Conservation (phyloP, 805 yeast genomes). For the Ogataea allantospora region DNA sequence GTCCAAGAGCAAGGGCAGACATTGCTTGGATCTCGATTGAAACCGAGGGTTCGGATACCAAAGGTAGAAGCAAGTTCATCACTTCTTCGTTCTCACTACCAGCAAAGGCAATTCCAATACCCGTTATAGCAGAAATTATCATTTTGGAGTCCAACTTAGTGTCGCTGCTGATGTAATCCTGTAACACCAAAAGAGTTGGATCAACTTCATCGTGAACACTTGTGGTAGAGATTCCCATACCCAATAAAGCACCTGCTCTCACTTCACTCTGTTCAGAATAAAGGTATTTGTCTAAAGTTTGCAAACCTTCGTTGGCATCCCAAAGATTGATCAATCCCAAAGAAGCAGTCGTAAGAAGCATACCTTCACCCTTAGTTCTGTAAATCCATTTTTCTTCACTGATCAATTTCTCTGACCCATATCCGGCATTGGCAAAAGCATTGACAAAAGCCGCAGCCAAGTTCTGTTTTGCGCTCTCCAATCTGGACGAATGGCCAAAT, state of each 20-base stretch:
- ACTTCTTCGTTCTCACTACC: conserved; percentile 90
- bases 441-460: conserved; percentile 94
- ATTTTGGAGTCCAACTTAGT: conserved; percentile 58
- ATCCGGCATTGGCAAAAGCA: conserved; percentile 88
- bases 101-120: conserved; percentile 92
- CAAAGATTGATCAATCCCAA: conserved; percentile 88
- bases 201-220: conserved; percentile 96
- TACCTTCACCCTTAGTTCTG: conserved; percentile 88
- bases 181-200: conserved; percentile 81
- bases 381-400: conserved; percentile 81
- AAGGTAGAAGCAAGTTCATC: conserved; percentile 70
- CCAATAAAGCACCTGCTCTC: conserved; percentile 94
- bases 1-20: conserved; percentile 91
- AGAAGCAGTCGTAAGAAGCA: conserved; percentile 88
- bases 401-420: conserved; percentile 78
- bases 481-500: conserved; percentile 52
- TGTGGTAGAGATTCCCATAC: conserved; percentile 88
- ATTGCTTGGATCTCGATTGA: conserved; percentile 78
- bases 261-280: conserved; percentile 83
- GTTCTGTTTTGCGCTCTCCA: conserved; percentile 93
- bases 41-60: conserved; percentile 72
- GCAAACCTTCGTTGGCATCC: conserved; percentile 88
- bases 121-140: conserved; percentile 80
- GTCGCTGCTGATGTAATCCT: conserved; percentile 55
- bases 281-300: conserved; percentile 81